phyloP scores from a whole-genome alignment of 1,139 yeast species.

The Scheffersomyces parashehatae region DNA sequence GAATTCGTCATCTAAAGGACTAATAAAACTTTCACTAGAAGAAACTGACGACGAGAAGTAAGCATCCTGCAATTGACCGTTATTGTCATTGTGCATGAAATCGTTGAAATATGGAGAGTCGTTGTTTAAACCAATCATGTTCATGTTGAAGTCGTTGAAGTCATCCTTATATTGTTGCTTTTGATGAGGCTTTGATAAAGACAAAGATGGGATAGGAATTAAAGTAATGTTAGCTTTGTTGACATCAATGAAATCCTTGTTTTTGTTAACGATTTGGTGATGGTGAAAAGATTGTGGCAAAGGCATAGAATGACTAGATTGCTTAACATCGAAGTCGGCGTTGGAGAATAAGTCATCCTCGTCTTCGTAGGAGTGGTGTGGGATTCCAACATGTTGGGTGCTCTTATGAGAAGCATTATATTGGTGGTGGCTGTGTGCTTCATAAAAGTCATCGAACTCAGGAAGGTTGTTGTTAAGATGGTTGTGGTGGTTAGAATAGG shows the following conservation, averaged over 20 bases:
- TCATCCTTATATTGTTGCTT: conserved; percentile 3
- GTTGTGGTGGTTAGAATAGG: too few relatives aligned
- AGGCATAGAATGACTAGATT: neutral
- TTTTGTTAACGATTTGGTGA: neutral
- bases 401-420: neutral
- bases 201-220: neutral
- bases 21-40: conserved; percentile 13
- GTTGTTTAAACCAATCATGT: conserved; percentile 9
- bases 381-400: neutral
- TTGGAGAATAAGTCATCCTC: neutral
- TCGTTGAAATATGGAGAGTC: conserved; percentile 16
- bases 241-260: neutral
- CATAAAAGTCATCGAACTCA: conserved; percentile 1
- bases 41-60: conserved; percentile 12
- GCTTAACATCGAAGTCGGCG: neutral
- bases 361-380: neutral
- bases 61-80: conserved; percentile 3
- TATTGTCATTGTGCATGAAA: conserved; percentile 5
- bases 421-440: conserved; percentile 1
- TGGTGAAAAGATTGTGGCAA: conserved; percentile 1
- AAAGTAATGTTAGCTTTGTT: neutral
- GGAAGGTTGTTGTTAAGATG: neutral
- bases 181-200: neutral
- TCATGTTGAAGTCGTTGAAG: conserved; percentile 9
- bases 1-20: conserved; percentile 20